phyloP scores from a whole-genome alignment of 139 green algal genomes.

The Coelastrella sp. region DNA sequence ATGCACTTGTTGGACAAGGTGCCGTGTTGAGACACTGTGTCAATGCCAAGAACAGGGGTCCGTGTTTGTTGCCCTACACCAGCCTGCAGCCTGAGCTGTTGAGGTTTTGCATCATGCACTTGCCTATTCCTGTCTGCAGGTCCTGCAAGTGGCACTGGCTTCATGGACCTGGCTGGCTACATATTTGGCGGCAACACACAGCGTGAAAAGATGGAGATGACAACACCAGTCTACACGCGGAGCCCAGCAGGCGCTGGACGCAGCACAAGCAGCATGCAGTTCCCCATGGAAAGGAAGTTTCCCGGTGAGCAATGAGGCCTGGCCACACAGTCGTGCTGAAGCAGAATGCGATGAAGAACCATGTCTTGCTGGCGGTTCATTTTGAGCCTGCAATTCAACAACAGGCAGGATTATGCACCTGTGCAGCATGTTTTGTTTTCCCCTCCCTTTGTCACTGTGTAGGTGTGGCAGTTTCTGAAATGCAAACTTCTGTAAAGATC shows the following conservation, averaged over 20 bases:
- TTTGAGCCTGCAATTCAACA: no score
- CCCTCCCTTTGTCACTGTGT: no score
- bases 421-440: no score
- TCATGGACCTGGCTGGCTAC: slow-evolving; percentile 81
- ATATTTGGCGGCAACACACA: slow-evolving; percentile 86
- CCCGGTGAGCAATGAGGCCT: background rate
- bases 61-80: background rate
- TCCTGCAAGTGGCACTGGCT: slow-evolving; percentile 54
- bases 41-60: background rate
- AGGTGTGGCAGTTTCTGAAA: background rate
- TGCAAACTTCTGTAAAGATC: background rate
- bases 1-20: no score
- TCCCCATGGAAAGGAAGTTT: slow-evolving; percentile 60
- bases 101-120: background rate
- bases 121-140: background rate
- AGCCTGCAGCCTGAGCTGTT: background rate
- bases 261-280: slow-evolving; percentile 54
- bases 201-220: slow-evolving; percentile 81
- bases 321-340: background rate
- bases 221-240: slow-evolving; percentile 62
- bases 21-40: no score
- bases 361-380: no score
- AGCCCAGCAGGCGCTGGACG: slow-evolving; percentile 22
- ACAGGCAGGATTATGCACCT: no score
- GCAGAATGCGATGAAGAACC: background rate